Evolutionary conservation across 768 basidiomycete genomes (phyloP).

Genomic region (Macrolepiota albuminosa): DNA sequence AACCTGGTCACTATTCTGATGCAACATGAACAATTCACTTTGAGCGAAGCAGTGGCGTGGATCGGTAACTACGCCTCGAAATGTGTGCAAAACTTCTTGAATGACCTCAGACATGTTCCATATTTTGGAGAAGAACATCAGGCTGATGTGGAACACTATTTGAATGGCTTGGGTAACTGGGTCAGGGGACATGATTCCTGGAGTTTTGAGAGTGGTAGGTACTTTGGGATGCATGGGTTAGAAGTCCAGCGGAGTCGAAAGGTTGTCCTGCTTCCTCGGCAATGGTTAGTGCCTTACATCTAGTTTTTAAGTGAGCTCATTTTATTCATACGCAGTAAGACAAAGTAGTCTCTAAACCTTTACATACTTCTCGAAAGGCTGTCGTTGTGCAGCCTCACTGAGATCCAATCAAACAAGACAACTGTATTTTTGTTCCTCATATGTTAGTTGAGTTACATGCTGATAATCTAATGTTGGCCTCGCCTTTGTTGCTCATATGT

Average conservation of each 20-base stretch:
- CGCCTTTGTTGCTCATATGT: too few relatives aligned
- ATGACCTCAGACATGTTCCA: not conserved
- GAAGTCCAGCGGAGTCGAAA: not conserved
- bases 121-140: not conserved
- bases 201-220: not conserved
- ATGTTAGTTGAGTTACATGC: too few relatives aligned
- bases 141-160: not conserved
- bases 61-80: not conserved
- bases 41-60: not conserved
- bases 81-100: not conserved
- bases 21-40: not conserved
- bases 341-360: too few relatives aligned
- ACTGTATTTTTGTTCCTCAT: too few relatives aligned
- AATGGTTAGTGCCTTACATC: not conserved
- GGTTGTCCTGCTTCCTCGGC: not conserved
- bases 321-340: too few relatives aligned
- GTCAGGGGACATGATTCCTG: not conserved
- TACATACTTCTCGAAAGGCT: too few relatives aligned
- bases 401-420: too few relatives aligned
- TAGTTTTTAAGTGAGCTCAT: too few relatives aligned
- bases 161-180: not conserved
- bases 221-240: not conserved
- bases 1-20: not conserved
- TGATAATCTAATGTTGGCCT: too few relatives aligned
- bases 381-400: too few relatives aligned